Evolutionary conservation across 257 asterid species (phyloP).

Genomic region (Fraxinus anomala): DNA sequence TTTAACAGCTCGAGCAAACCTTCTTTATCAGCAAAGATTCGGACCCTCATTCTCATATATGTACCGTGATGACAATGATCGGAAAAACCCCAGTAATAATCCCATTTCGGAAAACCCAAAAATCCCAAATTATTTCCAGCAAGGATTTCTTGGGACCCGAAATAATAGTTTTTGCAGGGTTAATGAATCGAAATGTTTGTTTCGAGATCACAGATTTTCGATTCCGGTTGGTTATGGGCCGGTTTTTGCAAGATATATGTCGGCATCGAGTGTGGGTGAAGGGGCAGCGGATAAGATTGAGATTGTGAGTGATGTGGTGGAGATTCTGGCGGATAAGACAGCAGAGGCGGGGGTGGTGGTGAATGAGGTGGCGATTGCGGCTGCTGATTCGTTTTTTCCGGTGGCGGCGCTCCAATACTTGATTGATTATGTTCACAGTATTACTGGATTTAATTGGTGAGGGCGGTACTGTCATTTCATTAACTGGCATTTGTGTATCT

Average conservation of each 20-base stretch:
- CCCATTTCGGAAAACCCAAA: slow-evolving; percentile 27
- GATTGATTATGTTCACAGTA: slow-evolving; percentile 70
- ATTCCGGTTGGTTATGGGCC: slow-evolving; percentile 46
- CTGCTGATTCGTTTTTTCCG: slow-evolving; percentile 79
- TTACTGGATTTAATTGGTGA: slow-evolving; percentile 75
- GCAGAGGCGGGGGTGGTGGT: slow-evolving; percentile 53
- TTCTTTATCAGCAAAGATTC: slow-evolving; percentile 60
- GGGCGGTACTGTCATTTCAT: slow-evolving; percentile 10
- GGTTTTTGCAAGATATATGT: slow-evolving; percentile 53
- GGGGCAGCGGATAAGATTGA: slow-evolving; percentile 58
- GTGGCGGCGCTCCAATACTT: slow-evolving; percentile 78
- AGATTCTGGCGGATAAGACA: slow-evolving; percentile 56
- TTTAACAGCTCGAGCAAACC: slow-evolving; percentile 60
- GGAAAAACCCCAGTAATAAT: slow-evolving; percentile 26
- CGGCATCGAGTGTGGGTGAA: slow-evolving; percentile 54
- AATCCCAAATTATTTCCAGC: slow-evolving; percentile 36
- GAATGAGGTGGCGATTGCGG: slow-evolving; percentile 78
- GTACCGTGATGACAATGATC: slow-evolving; percentile 44
- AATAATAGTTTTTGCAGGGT: slow-evolving; percentile 30
- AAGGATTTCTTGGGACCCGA: slow-evolving; percentile 28
- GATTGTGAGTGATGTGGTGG: slow-evolving; percentile 55
- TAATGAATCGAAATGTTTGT: slow-evolving; percentile 32
- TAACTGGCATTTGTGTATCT: neutral
- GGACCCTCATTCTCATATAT: slow-evolving; percentile 57
- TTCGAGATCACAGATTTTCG: slow-evolving; percentile 41